Evolutionary conservation across 2,329 filamentous ascomycete species (phyloP), one percentile per base, ranked within the genome.

Genomic region (Ophiostoma sp.): DNA sequence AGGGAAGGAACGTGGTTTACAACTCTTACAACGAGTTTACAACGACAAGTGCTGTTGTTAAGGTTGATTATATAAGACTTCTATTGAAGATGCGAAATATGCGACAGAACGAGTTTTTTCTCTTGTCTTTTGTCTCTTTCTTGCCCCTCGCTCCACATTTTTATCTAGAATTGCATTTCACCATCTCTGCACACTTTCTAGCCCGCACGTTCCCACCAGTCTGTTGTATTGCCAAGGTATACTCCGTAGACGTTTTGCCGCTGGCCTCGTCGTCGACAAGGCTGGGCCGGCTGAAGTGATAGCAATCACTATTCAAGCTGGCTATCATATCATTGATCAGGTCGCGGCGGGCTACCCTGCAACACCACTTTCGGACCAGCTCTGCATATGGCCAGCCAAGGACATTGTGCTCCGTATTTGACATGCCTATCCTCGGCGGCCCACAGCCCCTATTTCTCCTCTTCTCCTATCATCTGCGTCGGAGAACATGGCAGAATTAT

Each of bases 91-190:
- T 54, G 48, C 52, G 23, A 27, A 27, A 5, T n/a, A 13, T 6
- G 13, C 39, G 23, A 57, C 11, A 41, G 15, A 41, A 41, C 36
- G 13, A 15, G 52, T 31, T 23, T 57, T 57, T 48, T 13, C 17
- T 27, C 23, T 57, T 27, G 52, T 57, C 52, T 57, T 57, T 57
- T 15, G 1, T 48, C 1, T 20, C 6, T 54, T 54, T 23, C 15
- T 33, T 33, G 27, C 57, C 57, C 57, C 57, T 62, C 57, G 35
- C 57, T 62, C 57, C 57, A 62, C 57, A 33, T 62, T 27, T 10
- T 23, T 35, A 27, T n/a, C 13, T n/a, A 52, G 20, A 3, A 31
- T 57, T 13, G 17, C 27, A 57, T 57, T 57, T 57, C 23, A 8
- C 52, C 52, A 57, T 57, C 20, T 48, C 17, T 48, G 20, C 20